A percentile compares a stretch with the other conserved stretches of the same genome.
Evolutionary conservation across 2,329 filamentous ascomycete genomes (phyloP).

Genomic region (Aspergillus sp.): DNA sequence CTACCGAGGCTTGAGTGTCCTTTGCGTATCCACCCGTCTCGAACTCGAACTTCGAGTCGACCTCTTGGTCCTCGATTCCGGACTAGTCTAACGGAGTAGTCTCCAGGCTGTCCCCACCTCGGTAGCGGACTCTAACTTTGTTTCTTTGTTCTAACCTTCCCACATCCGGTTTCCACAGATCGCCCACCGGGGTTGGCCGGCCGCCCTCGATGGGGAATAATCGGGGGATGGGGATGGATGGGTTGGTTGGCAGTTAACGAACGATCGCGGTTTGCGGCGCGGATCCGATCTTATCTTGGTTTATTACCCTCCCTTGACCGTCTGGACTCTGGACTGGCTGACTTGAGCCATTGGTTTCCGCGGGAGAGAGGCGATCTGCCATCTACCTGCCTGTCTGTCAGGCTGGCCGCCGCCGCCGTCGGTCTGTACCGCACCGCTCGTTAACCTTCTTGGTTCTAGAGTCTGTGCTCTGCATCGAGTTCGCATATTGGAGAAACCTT

Average conservation of each 20-base stretch:
- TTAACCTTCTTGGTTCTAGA: neutral
- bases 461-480: neutral
- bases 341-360: neutral
- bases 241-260: neutral
- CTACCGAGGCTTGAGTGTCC: neutral
- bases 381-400: neutral
- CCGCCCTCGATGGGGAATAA: neutral
- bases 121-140: neutral
- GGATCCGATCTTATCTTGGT: neutral
- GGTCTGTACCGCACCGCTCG: neutral
- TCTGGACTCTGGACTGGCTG: neutral
- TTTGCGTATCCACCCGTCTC: neutral
- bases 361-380: too few relatives aligned
- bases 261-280: neutral
- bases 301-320: neutral
- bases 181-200: too few relatives aligned
- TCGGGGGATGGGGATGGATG: neutral
- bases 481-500: neutral
- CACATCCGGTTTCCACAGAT: neutral
- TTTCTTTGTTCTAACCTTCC: neutral
- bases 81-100: too few relatives aligned
- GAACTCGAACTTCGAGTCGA: neutral
- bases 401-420: neutral
- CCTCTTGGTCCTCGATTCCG: too few relatives aligned
- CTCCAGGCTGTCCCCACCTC: neutral